Evolutionary conservation across 2,329 filamentous ascomycete species (phyloP).

Genomic region (Diaporthe ilicicola): DNA sequence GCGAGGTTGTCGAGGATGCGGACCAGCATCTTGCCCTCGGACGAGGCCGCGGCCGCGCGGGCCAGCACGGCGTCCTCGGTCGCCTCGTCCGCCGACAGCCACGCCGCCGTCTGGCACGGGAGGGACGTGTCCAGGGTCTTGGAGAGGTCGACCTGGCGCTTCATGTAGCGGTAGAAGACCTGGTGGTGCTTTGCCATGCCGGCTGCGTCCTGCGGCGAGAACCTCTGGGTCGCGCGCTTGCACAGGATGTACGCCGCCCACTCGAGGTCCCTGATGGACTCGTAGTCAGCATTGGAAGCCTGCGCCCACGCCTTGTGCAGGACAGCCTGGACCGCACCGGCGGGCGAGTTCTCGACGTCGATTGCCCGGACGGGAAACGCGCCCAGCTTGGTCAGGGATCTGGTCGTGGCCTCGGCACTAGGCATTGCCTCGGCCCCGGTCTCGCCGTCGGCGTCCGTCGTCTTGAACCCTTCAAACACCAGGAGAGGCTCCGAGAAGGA

Average conservation of each 20-base stretch:
- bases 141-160: background rate
- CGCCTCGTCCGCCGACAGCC: background rate
- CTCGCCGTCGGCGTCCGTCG: background rate
- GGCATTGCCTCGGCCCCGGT: background rate
- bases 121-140: background rate
- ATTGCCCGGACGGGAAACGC: background rate
- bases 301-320: background rate
- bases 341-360: constrained; percentile 1
- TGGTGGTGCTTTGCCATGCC: constrained; percentile 2
- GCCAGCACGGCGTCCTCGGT: background rate
- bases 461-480: constrained; percentile 14
- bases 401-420: background rate
- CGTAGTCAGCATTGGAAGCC: background rate
- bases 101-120: background rate
- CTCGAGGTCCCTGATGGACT: background rate
- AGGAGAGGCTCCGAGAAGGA: constrained; percentile 5
- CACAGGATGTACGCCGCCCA: constrained; percentile 22
- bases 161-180: constrained; percentile 9
- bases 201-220: background rate
- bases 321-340: background rate
- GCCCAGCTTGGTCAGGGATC: constrained; percentile 10
- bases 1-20: background rate
- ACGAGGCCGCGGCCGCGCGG: background rate
- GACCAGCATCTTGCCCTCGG: background rate
- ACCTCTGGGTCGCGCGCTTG: background rate